Percentiles rank a stretch among this genome's conserved stretches.
Conservation (phyloP, 1,284 basidiomycete genomes). For the Takashimella tepidaria region DNA sequence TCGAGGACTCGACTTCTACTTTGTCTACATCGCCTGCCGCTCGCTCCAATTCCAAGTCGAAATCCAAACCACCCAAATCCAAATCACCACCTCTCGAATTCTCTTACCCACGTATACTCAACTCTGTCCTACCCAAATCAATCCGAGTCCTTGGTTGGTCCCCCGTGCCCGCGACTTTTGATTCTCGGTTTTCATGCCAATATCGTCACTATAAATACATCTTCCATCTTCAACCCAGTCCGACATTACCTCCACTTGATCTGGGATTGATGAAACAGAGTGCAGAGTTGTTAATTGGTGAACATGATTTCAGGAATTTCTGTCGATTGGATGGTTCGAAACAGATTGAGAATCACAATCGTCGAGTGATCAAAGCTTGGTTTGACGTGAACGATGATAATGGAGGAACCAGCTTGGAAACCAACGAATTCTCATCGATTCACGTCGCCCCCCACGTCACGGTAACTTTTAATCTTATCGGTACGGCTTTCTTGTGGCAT, state of each 20-base stretch:
- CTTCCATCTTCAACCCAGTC: slow-evolving; percentile 54
- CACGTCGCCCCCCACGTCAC: slow-evolving; percentile 12
- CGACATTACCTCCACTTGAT: slow-evolving; percentile 56
- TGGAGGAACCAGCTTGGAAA: neutral
- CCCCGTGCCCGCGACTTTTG: slow-evolving; percentile 73
- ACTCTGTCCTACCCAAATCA: slow-evolving; percentile 81
- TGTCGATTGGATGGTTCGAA: slow-evolving; percentile 93
- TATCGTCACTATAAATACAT: slow-evolving; percentile 98
- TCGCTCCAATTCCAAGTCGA: neutral
- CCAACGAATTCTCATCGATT: neutral
- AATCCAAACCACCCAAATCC: slow-evolving; percentile 2
- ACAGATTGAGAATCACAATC: slow-evolving; percentile 65
- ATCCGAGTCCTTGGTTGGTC: slow-evolving; percentile 96
- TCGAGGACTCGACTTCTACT: neutral
- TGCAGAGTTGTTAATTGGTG: slow-evolving; percentile 68
- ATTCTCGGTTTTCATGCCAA: slow-evolving; percentile 80
- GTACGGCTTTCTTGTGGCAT: slow-evolving; percentile 90
- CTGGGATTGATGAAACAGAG: slow-evolving; percentile 71
- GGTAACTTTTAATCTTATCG: slow-evolving; percentile 79
- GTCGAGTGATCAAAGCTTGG: slow-evolving; percentile 36
- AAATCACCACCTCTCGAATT: slow-evolving; percentile 54
- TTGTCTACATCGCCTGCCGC: neutral
- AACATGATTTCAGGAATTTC: slow-evolving; percentile 94
- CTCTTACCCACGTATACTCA: slow-evolving; percentile 75
- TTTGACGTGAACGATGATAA: slow-evolving; percentile 26